Evolutionary conservation across 768 basidiomycete species (phyloP).

Genomic region (Mycena rebaudengoi): DNA sequence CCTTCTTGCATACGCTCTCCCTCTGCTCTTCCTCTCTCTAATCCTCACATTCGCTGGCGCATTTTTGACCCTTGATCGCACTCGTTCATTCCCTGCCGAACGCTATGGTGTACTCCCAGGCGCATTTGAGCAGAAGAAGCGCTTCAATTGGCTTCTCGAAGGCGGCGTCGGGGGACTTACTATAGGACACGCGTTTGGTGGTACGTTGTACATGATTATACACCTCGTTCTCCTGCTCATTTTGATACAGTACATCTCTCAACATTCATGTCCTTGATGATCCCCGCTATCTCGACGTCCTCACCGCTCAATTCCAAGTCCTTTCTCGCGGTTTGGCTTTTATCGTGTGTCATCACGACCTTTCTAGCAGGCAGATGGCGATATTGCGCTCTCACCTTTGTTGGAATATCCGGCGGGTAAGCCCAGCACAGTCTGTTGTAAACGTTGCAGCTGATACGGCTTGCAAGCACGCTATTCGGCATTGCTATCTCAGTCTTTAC

Average conservation of each 20-base stretch:
- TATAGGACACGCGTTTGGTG: slow-evolving; percentile 65
- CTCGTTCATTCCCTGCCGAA: slow-evolving; percentile 63
- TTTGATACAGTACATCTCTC: slow-evolving; percentile 6
- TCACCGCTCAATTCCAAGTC: slow-evolving; percentile 53
- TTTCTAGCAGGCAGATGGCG: slow-evolving; percentile 64
- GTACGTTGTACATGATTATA: slow-evolving; percentile 45
- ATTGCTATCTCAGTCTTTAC: slow-evolving; percentile 58
- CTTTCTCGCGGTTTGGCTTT: slow-evolving; percentile 68
- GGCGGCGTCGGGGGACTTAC: slow-evolving; percentile 73
- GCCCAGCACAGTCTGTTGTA: slow-evolving; percentile 23
- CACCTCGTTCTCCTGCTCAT: neutral
- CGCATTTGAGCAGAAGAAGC: slow-evolving; percentile 44
- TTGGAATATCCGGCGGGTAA: slow-evolving; percentile 65
- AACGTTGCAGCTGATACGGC: neutral
- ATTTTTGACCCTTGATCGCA: slow-evolving; percentile 75
- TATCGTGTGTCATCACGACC: slow-evolving; percentile 57
- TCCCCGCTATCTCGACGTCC: slow-evolving; percentile 59
- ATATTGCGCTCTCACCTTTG: slow-evolving; percentile 56
- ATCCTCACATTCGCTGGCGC: slow-evolving; percentile 72
- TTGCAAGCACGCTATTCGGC: slow-evolving; percentile 50
- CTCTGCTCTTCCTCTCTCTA: slow-evolving; percentile 66
- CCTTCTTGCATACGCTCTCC: slow-evolving; percentile 64
- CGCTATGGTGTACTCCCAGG: slow-evolving; percentile 44
- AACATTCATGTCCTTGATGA: slow-evolving; percentile 66
- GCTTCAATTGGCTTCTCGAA: slow-evolving; percentile 52